Conservation (phyloP, 1,284 basidiomycete species). For the Cryptococcus deneoformans region DNA sequence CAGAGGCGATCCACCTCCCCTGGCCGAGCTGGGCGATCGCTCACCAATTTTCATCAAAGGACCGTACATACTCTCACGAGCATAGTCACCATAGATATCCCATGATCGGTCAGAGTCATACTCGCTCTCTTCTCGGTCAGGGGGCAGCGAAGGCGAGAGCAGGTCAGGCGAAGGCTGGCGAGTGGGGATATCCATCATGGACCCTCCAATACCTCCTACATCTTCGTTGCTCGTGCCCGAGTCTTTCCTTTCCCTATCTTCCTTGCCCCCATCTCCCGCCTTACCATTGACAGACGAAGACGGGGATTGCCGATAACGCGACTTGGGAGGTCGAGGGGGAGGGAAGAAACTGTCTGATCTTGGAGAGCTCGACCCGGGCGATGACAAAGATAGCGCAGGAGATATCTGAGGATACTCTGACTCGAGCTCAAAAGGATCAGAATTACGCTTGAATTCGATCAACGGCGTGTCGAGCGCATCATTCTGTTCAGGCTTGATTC, state of each 20-base stretch:
- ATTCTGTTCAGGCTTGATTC: not conserved
- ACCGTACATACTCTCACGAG: constrained; percentile 38
- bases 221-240: constrained; percentile 20
- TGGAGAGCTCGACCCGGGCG: no score
- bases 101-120: constrained; percentile 20
- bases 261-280: not conserved
- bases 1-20: constrained; percentile 2
- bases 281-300: no score
- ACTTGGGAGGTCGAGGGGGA: not conserved
- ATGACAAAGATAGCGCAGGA: constrained; percentile 2
- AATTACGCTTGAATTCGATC: constrained; percentile 9
- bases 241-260: not conserved
- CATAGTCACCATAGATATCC: constrained; percentile 44
- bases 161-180: not conserved
- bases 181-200: constrained; percentile 25
- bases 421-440: constrained; percentile 36
- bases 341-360: constrained; percentile 1
- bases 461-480: not conserved
- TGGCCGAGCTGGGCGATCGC: constrained; percentile 2
- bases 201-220: constrained; percentile 34
- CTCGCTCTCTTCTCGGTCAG: constrained; percentile 3
- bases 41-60: constrained; percentile 11
- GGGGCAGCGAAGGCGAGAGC: not conserved
- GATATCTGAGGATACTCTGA: constrained; percentile 16
- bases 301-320: not conserved